Evolutionary conservation across 371 early-diverging fungal genomes (phyloP).

Genomic region (Batrachochytrium dendrobatidis): DNA sequence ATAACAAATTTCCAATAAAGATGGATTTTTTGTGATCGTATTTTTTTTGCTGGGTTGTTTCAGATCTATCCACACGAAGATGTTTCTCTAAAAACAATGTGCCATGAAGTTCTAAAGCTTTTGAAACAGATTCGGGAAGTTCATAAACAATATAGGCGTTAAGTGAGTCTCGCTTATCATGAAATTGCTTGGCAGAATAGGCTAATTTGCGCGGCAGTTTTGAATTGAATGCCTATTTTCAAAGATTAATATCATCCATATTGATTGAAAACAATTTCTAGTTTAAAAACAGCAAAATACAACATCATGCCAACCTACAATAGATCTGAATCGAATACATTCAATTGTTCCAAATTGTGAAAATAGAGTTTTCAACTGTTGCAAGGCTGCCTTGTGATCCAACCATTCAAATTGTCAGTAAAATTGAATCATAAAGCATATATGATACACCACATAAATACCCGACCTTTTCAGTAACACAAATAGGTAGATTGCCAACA

Average conservation of each 20-base stretch:
- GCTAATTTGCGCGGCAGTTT: slow-evolving; percentile 64
- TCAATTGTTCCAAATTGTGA: slow-evolving; percentile 67
- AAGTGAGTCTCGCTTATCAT: slow-evolving; percentile 70
- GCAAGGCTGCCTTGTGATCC: slow-evolving; percentile 39
- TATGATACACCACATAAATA: background rate
- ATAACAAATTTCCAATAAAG: slow-evolving; percentile 85
- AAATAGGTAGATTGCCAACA: slow-evolving; percentile 71
- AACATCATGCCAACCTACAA: slow-evolving; percentile 35
- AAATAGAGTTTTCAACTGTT: slow-evolving; percentile 59
- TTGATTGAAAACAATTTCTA: background rate
- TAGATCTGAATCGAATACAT: slow-evolving; percentile 83
- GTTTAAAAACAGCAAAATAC: background rate
- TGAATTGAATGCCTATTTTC: slow-evolving; percentile 57
- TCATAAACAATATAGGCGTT: slow-evolving; percentile 85
- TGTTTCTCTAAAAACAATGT: slow-evolving; percentile 77
- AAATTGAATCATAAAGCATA: background rate
- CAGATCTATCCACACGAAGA: slow-evolving; percentile 76
- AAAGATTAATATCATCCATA: background rate
- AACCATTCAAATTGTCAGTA: background rate
- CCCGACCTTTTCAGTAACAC: slow-evolving; percentile 49
- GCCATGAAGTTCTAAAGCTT: slow-evolving; percentile 65
- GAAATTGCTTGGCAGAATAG: slow-evolving; percentile 64
- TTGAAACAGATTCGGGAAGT: slow-evolving; percentile 49
- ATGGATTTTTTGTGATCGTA: slow-evolving; percentile 75
- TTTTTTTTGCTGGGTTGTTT: slow-evolving; percentile 24